Conservation (phyloP, 2,329 filamentous ascomycete species). For the Plectosphaerella cucumerina region DNA sequence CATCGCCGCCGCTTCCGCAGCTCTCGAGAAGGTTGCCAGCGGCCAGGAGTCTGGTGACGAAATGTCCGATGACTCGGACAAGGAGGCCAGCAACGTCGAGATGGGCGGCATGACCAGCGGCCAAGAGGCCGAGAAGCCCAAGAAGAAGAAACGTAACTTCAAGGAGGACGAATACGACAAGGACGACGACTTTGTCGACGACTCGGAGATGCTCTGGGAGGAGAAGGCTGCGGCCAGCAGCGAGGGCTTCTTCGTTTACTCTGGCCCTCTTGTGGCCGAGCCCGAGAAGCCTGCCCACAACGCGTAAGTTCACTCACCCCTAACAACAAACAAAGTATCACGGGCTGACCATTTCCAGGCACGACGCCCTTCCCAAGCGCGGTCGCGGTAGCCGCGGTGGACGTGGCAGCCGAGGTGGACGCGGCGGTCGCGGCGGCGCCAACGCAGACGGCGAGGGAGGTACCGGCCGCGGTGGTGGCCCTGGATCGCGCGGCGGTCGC, state of each 20-base stretch:
- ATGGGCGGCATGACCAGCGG: constrained; percentile 65
- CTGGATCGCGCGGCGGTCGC: constrained; percentile 65
- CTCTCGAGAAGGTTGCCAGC: constrained; percentile 71
- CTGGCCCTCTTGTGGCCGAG: constrained; percentile 83
- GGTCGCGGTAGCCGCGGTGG: constrained; percentile 40
- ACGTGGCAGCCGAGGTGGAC: constrained; percentile 38
- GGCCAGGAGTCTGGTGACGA: constrained; percentile 71
- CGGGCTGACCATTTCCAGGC: constrained; percentile 39
- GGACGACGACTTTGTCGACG: constrained; percentile 82
- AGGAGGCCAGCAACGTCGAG: constrained; percentile 83
- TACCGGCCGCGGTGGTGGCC: constrained; percentile 43
- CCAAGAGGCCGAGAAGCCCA: constrained; percentile 57
- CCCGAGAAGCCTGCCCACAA: constrained; percentile 64
- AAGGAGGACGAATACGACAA: constrained; percentile 82
- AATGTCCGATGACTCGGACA: constrained; percentile 77
- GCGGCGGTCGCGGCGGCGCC: constrained; percentile 56
- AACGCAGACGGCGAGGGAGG: constrained; percentile 36
- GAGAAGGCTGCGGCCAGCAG: constrained; percentile 90
- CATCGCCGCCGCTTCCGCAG: constrained; percentile 83
- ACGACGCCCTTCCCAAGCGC: constrained; percentile 70
- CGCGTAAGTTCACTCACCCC: constrained; percentile 36
- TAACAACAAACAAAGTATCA: background rate
- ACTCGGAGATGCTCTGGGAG: constrained; percentile 93
- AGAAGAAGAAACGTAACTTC: constrained; percentile 75
- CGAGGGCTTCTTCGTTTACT: constrained; percentile 98